Conservation (phyloP, 75 land plant species). For the Cupressus sempervirens region DNA sequence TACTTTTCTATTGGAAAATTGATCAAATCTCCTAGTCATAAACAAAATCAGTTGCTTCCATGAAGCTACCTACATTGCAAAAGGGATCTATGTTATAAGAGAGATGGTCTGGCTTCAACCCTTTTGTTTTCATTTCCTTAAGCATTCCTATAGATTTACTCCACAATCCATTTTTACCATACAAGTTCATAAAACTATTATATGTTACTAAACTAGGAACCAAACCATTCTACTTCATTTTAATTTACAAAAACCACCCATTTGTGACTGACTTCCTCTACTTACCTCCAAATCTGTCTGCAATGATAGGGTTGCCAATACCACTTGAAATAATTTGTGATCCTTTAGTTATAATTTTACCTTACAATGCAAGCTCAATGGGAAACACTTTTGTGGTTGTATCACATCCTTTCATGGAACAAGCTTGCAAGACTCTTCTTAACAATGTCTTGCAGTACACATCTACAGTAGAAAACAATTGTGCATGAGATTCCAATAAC, state of each 20-base stretch:
- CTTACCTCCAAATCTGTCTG: no score
- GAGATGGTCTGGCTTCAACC: conserved; percentile 63
- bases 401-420: not conserved
- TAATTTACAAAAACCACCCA: no score
- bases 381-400: not conserved
- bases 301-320: conserved; percentile 32
- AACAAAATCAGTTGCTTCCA: conserved; percentile 49
- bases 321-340: conserved; percentile 34
- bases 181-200: conserved; percentile 86
- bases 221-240: conserved; percentile 54
- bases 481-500: not conserved
- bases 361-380: conserved; percentile 11
- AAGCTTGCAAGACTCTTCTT: conserved; percentile 7
- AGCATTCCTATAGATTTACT: conserved; percentile 58
- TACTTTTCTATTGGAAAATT: not conserved
- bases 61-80: conserved; percentile 48
- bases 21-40: conserved; percentile 34
- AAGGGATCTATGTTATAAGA: conserved; percentile 79
- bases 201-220: conserved; percentile 81
- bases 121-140: conserved; percentile 54
- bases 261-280: no score
- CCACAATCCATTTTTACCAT: conserved; percentile 65
- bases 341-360: conserved; percentile 25
- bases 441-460: not conserved
- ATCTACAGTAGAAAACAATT: not conserved